Base-by-base conservation (phyloP, 1,284 basidiomycete species). In the Microbotryum lychnidis-dioicae region DNA sequence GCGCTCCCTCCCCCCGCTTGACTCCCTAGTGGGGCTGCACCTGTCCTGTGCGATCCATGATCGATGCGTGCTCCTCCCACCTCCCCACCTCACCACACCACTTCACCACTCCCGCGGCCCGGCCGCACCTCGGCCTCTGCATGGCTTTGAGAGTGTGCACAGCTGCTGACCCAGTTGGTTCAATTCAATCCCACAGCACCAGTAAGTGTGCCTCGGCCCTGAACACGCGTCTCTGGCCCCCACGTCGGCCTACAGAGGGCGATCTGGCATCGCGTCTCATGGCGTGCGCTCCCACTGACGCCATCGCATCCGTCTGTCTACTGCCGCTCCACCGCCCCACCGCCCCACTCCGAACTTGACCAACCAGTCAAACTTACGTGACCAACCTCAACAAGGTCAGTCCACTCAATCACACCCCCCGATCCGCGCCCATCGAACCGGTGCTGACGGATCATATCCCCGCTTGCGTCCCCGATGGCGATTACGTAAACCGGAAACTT, bases 241-340 rank as follows among this genome's bases (percentile, higher is more conserved):
- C 89, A 73, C 86, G 83, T 5, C 77, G 81, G 70, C 16, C 23
- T 18, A 42, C 37, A 12, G 37, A 16, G 37, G 16, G 37, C 12
- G 37, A 9, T 31, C 31, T 31, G 31, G 37, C 16, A 16, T 42
- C 12, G 37, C 14, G 14, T 16, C 9, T 12, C 37, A 12, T 16
- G 4, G 37, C 14, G 16, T 16, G 37, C 37, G 37, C 37, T 29
- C 31, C 31, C 44, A 9, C 45, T 47, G 83, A 91, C 76, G 93
- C 91, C 71, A 92, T 92, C 90, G 85, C 81, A 57, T 56, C 71
- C 70, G 63, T 82, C 97, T 65, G 94, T 98, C 77, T 93, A 98
- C 80, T 84, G 84, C 71, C 94, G n/a, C n/a, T n/a, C n/a, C n/a
- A n/a, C n/a, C n/a, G 92, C 81, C 94, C 98, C 76, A 94, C 97